Conservation (phyloP, 2,329 filamentous ascomycete genomes). For the Fusarium pseudocircinatum region DNA sequence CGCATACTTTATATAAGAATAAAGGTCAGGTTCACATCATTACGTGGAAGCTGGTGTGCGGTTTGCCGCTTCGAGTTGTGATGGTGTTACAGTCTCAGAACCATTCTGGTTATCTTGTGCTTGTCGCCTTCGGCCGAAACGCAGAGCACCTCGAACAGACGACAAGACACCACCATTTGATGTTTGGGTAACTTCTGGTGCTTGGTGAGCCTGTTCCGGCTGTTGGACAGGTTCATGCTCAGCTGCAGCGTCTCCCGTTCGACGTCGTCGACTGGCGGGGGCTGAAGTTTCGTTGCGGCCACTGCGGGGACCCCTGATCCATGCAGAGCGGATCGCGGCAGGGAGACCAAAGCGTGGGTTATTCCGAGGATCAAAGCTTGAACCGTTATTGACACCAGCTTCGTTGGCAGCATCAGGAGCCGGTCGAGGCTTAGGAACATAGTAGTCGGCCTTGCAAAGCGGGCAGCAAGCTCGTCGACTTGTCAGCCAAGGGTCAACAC, state of each 20-base stretch:
- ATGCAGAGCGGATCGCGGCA: slow-evolving; percentile 52
- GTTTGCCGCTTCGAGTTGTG: slow-evolving; percentile 58
- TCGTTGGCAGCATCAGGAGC: slow-evolving; percentile 52
- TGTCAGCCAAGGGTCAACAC: slow-evolving; percentile 96
- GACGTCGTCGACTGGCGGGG: slow-evolving; percentile 17
- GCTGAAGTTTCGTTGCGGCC: neutral
- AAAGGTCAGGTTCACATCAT: slow-evolving; percentile 11
- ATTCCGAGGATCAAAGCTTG: slow-evolving; percentile 48
- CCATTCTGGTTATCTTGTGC: slow-evolving; percentile 16
- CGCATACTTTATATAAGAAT: slow-evolving; percentile 36
- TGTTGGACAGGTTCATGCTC: slow-evolving; percentile 22
- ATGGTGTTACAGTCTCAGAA: slow-evolving; percentile 51
- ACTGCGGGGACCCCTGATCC: slow-evolving; percentile 45
- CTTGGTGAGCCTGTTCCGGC: slow-evolving; percentile 12
- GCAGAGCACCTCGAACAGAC: slow-evolving; percentile 47
- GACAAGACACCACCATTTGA: slow-evolving; percentile 42
- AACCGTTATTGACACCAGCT: slow-evolving; percentile 43
- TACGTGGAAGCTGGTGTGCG: slow-evolving; percentile 39
- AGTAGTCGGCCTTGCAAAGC: slow-evolving; percentile 98
- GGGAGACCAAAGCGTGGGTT: slow-evolving; percentile 61
- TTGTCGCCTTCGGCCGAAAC: slow-evolving; percentile 45
- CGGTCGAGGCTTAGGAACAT: slow-evolving; percentile 87
- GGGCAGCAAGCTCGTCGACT: slow-evolving; percentile 94
- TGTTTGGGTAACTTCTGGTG: slow-evolving; percentile 20
- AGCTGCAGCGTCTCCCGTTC: slow-evolving; percentile 14